Conservation (phyloP, 305 asterid species). For the Solanum hybrid region DNA sequence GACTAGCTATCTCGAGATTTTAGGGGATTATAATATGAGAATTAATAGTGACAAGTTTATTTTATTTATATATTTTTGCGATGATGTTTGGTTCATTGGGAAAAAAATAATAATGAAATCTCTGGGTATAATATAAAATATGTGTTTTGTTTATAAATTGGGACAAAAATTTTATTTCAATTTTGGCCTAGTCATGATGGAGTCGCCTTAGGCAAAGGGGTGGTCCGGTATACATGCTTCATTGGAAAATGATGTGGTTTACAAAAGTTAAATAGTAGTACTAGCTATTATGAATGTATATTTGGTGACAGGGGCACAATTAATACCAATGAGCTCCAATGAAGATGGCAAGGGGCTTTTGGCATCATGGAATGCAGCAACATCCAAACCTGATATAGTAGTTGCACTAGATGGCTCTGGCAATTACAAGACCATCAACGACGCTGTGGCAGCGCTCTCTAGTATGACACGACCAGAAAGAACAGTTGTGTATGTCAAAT, state of each 20-base stretch:
- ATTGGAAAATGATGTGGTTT: neutral
- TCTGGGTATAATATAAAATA: neutral
- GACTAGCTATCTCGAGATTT: neutral
- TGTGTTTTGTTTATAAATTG: neutral
- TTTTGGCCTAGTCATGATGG: neutral
- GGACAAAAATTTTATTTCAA: neutral
- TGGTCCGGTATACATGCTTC: neutral
- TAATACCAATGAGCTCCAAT: conserved; percentile 13
- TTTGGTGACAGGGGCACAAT: neutral
- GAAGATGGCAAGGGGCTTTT: conserved; percentile 24
- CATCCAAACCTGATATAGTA: conserved; percentile 43
- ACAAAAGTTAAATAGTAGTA: neutral
- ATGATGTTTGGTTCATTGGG: neutral
- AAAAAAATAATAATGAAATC: neutral
- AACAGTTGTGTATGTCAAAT: conserved; percentile 43
- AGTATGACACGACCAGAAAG: conserved; percentile 29
- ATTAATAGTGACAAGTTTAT: neutral
- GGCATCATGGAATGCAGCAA: conserved; percentile 44
- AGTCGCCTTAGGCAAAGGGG: neutral
- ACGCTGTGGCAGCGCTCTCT: conserved; percentile 43
- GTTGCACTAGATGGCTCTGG: conserved; percentile 88
- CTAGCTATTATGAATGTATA: neutral
- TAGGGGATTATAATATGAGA: neutral
- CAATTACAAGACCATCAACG: conserved; percentile 41
- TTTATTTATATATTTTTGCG: neutral